A percentile compares a stretch with the other conserved stretches of the same genome.
These are phyloP conservation scores for Babesia ovata DNA, from an alignment of 169 alveolate genomes.

Conservation along the genomic window DNA sequence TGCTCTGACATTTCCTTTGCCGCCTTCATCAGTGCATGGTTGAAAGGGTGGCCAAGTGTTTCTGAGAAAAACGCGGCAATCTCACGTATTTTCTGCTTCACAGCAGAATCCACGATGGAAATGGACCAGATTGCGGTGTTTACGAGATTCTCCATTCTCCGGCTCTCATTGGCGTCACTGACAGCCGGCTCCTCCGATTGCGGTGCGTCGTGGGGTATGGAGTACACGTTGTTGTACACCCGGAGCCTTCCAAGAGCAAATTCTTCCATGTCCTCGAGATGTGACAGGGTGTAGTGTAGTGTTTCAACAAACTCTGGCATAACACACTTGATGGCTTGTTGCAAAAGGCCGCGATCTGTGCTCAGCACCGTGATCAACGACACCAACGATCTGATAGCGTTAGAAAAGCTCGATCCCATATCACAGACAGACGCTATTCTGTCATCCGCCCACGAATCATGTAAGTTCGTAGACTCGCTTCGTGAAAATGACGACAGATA, in stretches of 20 bases:
- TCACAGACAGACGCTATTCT: not conserved
- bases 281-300: not conserved
- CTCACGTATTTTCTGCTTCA: conserved; percentile 3
- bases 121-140: not conserved
- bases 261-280: not conserved
- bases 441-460: not conserved
- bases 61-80: not conserved
- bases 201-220: not conserved
- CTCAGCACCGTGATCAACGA: conserved; percentile 11
- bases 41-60: not conserved
- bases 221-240: not conserved
- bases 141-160: not conserved
- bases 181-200: not conserved
- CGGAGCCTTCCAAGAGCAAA: not conserved
- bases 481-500: not conserved
- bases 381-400: conserved; percentile 29
- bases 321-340: not conserved
- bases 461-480: not conserved
- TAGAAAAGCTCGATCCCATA: conserved; percentile 28
- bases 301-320: conserved; percentile 23
- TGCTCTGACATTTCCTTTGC: conserved; percentile 14
- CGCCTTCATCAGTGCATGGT: not conserved
- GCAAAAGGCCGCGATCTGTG: not conserved
- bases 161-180: not conserved
- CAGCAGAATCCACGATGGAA: not conserved